These are phyloP conservation scores for Eimeria praecox DNA, from an alignment of 169 alveolate genomes.

Conservation along the genomic window DNA sequence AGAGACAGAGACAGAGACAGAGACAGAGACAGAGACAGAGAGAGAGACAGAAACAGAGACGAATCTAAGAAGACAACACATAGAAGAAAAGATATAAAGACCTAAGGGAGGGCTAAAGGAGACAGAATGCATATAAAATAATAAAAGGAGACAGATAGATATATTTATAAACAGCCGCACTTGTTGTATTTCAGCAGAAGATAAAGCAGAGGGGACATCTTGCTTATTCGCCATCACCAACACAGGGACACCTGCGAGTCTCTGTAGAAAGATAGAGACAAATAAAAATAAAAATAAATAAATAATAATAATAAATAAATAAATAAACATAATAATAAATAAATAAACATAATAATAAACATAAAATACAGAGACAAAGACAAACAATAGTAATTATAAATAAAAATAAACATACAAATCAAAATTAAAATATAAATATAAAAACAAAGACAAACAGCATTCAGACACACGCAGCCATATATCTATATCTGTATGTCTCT, in stretches of 20 bases:
- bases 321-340: neutral
- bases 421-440: neutral
- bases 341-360: no score
- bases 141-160: no score
- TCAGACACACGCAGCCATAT: no score
- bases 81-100: no score
- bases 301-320: neutral
- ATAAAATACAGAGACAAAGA: no score
- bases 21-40: neutral
- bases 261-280: constrained; percentile 54
- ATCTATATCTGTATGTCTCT: no score
- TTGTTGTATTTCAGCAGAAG: constrained; percentile 68
- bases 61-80: neutral
- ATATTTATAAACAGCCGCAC: neutral
- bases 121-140: no score
- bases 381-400: no score
- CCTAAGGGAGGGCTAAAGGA: no score
- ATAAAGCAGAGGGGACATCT: constrained; percentile 96
- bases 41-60: neutral
- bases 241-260: constrained; percentile 87
- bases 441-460: neutral
- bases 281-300: neutral
- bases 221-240: constrained; percentile 96
- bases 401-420: no score
- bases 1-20: no score